Conservation (phyloP, 305 asterid genomes). For the Fraxinus nigra region DNA sequence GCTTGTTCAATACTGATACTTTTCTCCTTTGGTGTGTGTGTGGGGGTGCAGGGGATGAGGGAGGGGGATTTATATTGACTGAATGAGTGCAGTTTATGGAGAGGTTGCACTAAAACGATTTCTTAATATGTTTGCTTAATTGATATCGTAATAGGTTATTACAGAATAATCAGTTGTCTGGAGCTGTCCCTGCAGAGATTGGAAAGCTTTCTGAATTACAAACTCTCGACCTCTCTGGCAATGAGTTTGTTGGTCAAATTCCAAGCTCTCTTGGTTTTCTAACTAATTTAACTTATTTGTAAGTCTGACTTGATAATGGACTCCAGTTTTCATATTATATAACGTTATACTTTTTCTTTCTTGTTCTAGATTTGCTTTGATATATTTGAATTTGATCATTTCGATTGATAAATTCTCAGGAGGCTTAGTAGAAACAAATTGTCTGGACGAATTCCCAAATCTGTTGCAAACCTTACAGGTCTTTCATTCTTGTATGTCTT, state of each 20-base stretch:
- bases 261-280: slow-evolving; percentile 68
- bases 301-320: slow-evolving; percentile 21
- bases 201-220: slow-evolving; percentile 72
- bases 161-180: slow-evolving; percentile 71
- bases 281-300: slow-evolving; percentile 64
- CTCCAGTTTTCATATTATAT: background rate
- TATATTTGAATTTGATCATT: slow-evolving; percentile 20
- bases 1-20: background rate
- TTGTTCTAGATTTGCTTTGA: slow-evolving; percentile 10
- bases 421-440: slow-evolving; percentile 79
- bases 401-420: slow-evolving; percentile 44
- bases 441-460: slow-evolving; percentile 70
- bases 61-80: background rate
- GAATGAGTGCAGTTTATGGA: background rate
- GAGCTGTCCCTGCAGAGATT: slow-evolving; percentile 61
- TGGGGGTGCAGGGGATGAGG: background rate
- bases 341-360: background rate
- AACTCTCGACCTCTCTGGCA: slow-evolving; percentile 79
- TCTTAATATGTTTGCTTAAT: background rate
- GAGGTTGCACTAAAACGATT: background rate
- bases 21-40: background rate
- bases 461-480: slow-evolving; percentile 75
- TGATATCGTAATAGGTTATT: slow-evolving; percentile 51
- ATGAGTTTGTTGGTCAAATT: slow-evolving; percentile 70
- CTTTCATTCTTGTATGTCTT: slow-evolving; percentile 87